Evolutionary conservation across 352 stramenopile species (phyloP), one percentile per base, ranked within the genome.

Genomic region (Blastocystis sp.): DNA sequence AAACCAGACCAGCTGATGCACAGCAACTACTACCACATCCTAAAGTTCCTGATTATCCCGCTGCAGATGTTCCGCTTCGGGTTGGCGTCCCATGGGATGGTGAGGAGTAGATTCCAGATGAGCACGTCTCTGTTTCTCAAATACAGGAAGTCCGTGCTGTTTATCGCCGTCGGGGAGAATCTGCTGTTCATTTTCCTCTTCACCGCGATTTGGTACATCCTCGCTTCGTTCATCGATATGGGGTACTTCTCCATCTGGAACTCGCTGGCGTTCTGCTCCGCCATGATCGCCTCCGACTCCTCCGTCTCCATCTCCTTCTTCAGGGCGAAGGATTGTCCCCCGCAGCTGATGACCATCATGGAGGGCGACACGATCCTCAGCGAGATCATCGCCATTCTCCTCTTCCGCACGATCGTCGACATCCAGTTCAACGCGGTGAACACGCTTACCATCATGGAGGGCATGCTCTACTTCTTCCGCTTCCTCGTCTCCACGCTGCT

Each of bases 161-260:
- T 59, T 24, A 21, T 81, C 17, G 28, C 71, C 17, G 28, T 81
- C 17, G 71, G 71, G 14, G 71, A 81, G n/a, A 81, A 81, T 28
- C 54, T 81, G 6, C 71, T 81, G 3, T 81, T 81, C 54, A 81
- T 81, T n/a, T 81, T 81, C 54, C 71, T 81, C 6, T 81, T 81
- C 54, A 64, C 71, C 7, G 65, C 43, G 19, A 43, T 81, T 7
- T 65, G 54, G 60, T 68, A 62, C 9, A 65, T 59, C 52, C 48
- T 81, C 40, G 40, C 71, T 43, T 45, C 71, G 3, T 81, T 81
- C 43, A 40, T 81, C 48, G 71, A 52, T 14, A 4, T 81, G 2
- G 40, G 17, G 11, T 52, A 28, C n/a, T 81, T 81, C 21, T 62
- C 42, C 42, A 10, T 48, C 38, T 81, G 71, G 71, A 68, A 38